Evolutionary conservation across 1,284 basidiomycete genomes (phyloP).

Genomic region (Apiotrichum gamsii): DNA sequence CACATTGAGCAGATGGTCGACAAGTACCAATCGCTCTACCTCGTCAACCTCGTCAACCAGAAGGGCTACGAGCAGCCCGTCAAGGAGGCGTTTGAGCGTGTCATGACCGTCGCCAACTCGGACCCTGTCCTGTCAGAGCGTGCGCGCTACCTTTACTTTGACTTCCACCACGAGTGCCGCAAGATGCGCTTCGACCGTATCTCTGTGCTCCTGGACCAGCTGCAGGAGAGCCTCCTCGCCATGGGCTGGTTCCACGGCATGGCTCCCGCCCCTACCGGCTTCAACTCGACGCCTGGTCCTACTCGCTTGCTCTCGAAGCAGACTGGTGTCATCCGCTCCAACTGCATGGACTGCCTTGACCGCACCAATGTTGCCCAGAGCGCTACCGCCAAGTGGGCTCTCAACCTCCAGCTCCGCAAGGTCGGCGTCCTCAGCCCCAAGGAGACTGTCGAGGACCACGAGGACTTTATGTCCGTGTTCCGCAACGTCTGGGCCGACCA

Average conservation of each 20-base stretch:
- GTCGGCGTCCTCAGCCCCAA: slow-evolving; percentile 64
- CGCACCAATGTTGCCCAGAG: slow-evolving; percentile 95
- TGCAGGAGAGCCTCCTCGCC: slow-evolving; percentile 65
- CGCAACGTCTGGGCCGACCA: slow-evolving; percentile 98
- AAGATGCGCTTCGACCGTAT: slow-evolving; percentile 94
- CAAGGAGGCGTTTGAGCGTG: slow-evolving; percentile 89
- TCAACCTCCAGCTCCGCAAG: slow-evolving; percentile 70
- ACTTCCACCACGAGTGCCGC: slow-evolving; percentile 95
- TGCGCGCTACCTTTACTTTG: slow-evolving; percentile 90
- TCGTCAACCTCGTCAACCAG: slow-evolving; percentile 93
- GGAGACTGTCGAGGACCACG: slow-evolving; percentile 69
- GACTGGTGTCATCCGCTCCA: slow-evolving; percentile 49
- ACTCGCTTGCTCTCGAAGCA: slow-evolving; percentile 33
- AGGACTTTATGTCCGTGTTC: slow-evolving; percentile 72
- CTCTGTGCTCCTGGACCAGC: slow-evolving; percentile 67
- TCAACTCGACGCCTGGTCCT: slow-evolving; percentile 11
- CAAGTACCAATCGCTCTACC: slow-evolving; percentile 70
- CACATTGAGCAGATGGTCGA: slow-evolving; percentile 73
- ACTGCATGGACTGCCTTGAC: slow-evolving; percentile 87
- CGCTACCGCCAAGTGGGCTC: slow-evolving; percentile 73
- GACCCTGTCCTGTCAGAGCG: slow-evolving; percentile 36
- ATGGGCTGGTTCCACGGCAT: slow-evolving; percentile 57
- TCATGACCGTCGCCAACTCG: slow-evolving; percentile 49
- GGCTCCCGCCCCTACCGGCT: slow-evolving; percentile 13
- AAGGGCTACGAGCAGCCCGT: slow-evolving; percentile 91